Evolutionary conservation across 352 stramenopile genomes (phyloP).

Genomic region (Globisporangium heterothallicum): DNA sequence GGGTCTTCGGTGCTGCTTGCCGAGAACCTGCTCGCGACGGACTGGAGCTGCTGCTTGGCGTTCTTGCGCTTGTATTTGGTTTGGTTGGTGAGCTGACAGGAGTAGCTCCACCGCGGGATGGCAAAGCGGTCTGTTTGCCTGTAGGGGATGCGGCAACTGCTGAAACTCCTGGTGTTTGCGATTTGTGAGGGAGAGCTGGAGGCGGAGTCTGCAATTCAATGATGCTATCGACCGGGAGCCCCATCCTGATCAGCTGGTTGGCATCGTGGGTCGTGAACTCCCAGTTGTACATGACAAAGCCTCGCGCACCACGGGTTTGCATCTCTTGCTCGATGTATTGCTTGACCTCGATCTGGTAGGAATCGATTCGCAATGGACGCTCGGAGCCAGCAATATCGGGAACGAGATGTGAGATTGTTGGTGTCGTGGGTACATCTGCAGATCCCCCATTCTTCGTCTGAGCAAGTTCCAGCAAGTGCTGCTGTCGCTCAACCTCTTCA

Average conservation of each 20-base stretch:
- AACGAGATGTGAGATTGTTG: background rate
- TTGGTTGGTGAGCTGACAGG: conserved; percentile 8
- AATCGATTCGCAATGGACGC: conserved; percentile 14
- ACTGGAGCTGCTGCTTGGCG: conserved; percentile 1
- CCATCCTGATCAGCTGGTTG: conserved; percentile 37
- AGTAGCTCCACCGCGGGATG: conserved; percentile 2
- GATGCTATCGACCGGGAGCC: conserved; percentile 47
- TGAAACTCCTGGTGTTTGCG: background rate
- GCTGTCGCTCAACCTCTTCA: conserved; percentile 1
- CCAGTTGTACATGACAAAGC: conserved; percentile 55
- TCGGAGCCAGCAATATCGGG: no score
- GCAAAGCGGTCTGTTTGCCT: background rate
- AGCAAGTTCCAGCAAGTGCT: background rate
- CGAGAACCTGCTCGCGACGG: background rate
- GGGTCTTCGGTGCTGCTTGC: conserved; percentile 7
- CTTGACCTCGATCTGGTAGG: conserved; percentile 15
- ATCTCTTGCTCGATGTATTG: conserved; percentile 14
- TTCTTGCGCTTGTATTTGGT: background rate
- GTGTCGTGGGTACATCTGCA: background rate
- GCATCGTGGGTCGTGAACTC: conserved; percentile 37
- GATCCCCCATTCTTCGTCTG: conserved; percentile 1
- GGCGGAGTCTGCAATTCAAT: conserved; percentile 38
- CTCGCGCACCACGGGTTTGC: conserved; percentile 17
- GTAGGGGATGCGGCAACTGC: background rate
- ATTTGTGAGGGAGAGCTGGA: background rate